phyloP scores from a whole-genome alignment of 2,329 filamentous ascomycete species.

The Myriosclerotinia duriaeana region DNA sequence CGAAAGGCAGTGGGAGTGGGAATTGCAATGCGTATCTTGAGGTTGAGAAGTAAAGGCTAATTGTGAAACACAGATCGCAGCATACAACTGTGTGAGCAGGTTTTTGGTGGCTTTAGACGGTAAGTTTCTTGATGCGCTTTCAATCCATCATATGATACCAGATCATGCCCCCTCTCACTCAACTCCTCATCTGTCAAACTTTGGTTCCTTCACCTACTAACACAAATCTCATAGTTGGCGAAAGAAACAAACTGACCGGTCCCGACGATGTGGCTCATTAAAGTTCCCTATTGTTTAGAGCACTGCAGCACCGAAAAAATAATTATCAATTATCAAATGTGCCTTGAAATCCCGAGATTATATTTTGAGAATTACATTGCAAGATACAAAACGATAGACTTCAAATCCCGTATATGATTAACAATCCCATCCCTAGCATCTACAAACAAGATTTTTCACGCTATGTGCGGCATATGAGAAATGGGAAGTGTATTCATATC shows the following conservation, averaged over 20 bases:
- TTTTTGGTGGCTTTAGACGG: constrained; percentile 81
- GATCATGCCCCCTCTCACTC: neutral
- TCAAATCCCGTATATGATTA: neutral
- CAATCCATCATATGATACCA: constrained; percentile 17
- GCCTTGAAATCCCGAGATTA: neutral
- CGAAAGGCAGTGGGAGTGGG: neutral
- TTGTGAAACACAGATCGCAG: constrained; percentile 52
- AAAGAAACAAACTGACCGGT: constrained; percentile 35
- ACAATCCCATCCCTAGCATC: neutral
- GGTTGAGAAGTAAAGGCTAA: constrained; percentile 1
- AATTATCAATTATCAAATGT: neutral
- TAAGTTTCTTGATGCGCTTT: constrained; percentile 43
- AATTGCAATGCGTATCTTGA: constrained; percentile 8
- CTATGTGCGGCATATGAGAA: neutral
- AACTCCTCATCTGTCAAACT: neutral
- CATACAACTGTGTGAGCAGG: constrained; percentile 82
- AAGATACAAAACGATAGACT: neutral
- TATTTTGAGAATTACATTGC: neutral
- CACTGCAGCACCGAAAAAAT: neutral
- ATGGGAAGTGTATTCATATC: neutral
- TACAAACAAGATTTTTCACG: neutral
- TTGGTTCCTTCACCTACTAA: neutral
- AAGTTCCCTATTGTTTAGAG: neutral
- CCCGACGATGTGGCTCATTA: constrained; percentile 26
- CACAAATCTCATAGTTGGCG: constrained; percentile 33